These are phyloP conservation scores for Penicillium ucsense DNA, from an alignment of 495 filamentous ascomycete species.

Conservation along the genomic window DNA sequence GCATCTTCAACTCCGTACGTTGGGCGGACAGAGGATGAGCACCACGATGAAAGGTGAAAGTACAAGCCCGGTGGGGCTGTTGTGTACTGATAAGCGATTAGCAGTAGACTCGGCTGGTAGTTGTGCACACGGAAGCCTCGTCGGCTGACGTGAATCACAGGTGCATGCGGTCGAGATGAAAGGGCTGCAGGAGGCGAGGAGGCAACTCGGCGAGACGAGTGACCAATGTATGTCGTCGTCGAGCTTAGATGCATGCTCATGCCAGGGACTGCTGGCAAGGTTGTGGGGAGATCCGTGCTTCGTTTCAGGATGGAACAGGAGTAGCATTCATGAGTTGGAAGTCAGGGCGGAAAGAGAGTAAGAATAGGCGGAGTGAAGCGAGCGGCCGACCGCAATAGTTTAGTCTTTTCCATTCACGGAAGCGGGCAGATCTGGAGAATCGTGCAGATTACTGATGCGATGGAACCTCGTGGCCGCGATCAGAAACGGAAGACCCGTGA, in stretches of 20 bases:
- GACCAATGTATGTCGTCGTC: not conserved
- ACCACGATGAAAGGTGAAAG: slow-evolving; percentile 1
- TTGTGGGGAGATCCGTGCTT: slow-evolving; percentile 31
- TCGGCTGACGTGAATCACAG: no score
- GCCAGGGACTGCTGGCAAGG: slow-evolving; percentile 7
- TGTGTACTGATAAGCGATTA: slow-evolving; percentile 18
- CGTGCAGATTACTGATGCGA: slow-evolving; percentile 7
- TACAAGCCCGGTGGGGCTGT: slow-evolving; percentile 12
- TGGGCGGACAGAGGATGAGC: not conserved
- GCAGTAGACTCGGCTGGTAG: not conserved
- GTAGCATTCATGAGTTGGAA: slow-evolving; percentile 4
- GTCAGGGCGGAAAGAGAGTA: not conserved
- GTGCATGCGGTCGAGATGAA: not conserved
- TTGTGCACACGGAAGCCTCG: not conserved
- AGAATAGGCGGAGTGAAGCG: slow-evolving; percentile 2
- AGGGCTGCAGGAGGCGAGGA: not conserved
- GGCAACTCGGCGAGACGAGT: not conserved
- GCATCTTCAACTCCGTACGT: slow-evolving; percentile 20
- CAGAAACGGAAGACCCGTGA: slow-evolving; percentile 7
- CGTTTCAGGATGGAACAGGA: slow-evolving; percentile 22
- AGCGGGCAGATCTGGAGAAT: not conserved
- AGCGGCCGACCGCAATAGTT: not conserved
- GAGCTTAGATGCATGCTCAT: slow-evolving; percentile 8
- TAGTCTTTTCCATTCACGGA: slow-evolving; percentile 1
- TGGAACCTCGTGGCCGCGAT: slow-evolving; percentile 27